Percentiles rank a stretch among this genome's conserved stretches.
Evolutionary conservation across 176 grass and related monocot species (phyloP).

Genomic region (Canna indica): DNA sequence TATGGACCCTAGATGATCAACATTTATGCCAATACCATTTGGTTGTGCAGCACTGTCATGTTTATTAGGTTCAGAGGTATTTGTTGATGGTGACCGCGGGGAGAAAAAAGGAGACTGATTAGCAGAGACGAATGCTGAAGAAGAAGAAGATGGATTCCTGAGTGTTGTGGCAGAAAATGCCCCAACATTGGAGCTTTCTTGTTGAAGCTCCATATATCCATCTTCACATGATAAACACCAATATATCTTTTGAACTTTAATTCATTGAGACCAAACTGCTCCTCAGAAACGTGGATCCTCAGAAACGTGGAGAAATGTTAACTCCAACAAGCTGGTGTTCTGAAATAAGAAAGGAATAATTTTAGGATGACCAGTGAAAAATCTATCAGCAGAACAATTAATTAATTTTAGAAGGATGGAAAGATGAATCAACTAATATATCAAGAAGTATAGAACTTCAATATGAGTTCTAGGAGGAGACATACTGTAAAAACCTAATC

Average conservation of each 20-base stretch:
- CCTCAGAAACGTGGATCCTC: too few species aligned
- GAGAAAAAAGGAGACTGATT: conserved; percentile 95
- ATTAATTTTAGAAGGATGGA: not conserved
- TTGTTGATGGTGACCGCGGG: conserved; percentile 44
- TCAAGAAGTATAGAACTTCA: not conserved
- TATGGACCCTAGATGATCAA: conserved; percentile 34
- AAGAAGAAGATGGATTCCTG: conserved; percentile 76
- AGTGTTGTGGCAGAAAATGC: conserved; percentile 50
- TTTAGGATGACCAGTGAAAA: not conserved
- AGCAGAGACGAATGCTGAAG: conserved; percentile 88
- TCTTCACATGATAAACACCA: conserved; percentile 46
- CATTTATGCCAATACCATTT: conserved; percentile 25
- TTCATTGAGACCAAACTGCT: not conserved
- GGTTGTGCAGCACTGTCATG: conserved; percentile 13
- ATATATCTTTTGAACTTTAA: conserved; percentile 26
- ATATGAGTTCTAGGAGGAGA: not conserved
- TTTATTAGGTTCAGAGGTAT: conserved; percentile 22
- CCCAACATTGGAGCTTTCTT: conserved; percentile 71
- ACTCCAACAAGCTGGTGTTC: conserved; percentile 1
- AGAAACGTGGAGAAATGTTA: not conserved
- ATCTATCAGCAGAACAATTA: not conserved
- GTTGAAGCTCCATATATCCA: conserved; percentile 95
- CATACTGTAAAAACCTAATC: not conserved
- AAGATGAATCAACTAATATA: not conserved
- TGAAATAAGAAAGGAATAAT: not conserved